Conservation (phyloP, 176 grass and related monocot species). For the sorghum (Sorghum bicolor) region Sorghum_bicolor_NCBIv3 NC_012872.2:65200001-65200500, state of each 20-base stretch:
- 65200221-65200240: not conserved
- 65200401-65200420: slow-evolving; percentile 36
- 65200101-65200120: slow-evolving; percentile 22
- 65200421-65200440: slow-evolving; percentile 38
- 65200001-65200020: not conserved
- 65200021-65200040: not conserved
- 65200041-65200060: not conserved
- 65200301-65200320: not conserved
- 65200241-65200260: slow-evolving; percentile 27
- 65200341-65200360: not conserved
- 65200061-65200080: slow-evolving; percentile 23
- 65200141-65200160: not conserved
- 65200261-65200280: slow-evolving; percentile 19
- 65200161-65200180: not conserved
- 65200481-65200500: slow-evolving; percentile 11
- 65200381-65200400: not conserved
- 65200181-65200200: not conserved
- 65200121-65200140: slow-evolving; percentile 6
- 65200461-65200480: slow-evolving; percentile 11
- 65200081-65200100: not conserved
- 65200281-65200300: slow-evolving; percentile 32
- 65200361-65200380: not conserved
- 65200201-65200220: not conserved
- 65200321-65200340: not conserved
- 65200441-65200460: not conserved